Conservation (phyloP, 78 protist genomes). For the Acrasis kona region DNA sequence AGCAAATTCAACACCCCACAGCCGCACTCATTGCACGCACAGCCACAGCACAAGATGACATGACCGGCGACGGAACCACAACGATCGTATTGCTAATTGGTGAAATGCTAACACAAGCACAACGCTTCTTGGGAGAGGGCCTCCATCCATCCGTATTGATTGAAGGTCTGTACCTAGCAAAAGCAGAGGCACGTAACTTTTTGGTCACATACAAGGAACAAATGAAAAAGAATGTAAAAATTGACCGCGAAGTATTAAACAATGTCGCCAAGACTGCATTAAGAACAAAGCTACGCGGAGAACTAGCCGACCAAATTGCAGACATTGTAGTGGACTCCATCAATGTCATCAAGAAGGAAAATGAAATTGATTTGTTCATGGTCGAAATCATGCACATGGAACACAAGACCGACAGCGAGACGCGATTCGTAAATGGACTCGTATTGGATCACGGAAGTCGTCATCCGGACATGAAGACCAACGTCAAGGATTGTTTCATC, state of each 20-base stretch:
- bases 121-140: slow-evolving; percentile 86
- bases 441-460: slow-evolving; percentile 99
- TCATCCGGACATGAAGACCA: slow-evolving; percentile 96
- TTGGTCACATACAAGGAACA: slow-evolving; percentile 36
- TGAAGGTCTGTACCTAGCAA: slow-evolving; percentile 95
- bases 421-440: slow-evolving; percentile 83
- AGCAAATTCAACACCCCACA: slow-evolving; percentile 99
- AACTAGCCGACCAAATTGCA: slow-evolving; percentile 77
- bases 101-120: slow-evolving; percentile 88
- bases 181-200: slow-evolving; percentile 46
- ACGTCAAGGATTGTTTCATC: slow-evolving; percentile 60
- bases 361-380: slow-evolving; percentile 94
- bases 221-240: neutral
- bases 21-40: slow-evolving; percentile 97
- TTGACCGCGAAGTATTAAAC: slow-evolving; percentile 52
- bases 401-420: slow-evolving; percentile 78
- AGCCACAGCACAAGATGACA: slow-evolving; percentile 99
- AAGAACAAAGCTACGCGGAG: slow-evolving; percentile 73
- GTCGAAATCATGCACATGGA: slow-evolving; percentile 96
- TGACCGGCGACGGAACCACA: slow-evolving; percentile 99
- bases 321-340: slow-evolving; percentile 87
- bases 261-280: slow-evolving; percentile 86
- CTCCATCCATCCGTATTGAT: slow-evolving; percentile 94
- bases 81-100: slow-evolving; percentile 92
- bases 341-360: slow-evolving; percentile 43